Conservation (phyloP, 345 rosid genomes). For the Barbarea vulgaris region DNA sequence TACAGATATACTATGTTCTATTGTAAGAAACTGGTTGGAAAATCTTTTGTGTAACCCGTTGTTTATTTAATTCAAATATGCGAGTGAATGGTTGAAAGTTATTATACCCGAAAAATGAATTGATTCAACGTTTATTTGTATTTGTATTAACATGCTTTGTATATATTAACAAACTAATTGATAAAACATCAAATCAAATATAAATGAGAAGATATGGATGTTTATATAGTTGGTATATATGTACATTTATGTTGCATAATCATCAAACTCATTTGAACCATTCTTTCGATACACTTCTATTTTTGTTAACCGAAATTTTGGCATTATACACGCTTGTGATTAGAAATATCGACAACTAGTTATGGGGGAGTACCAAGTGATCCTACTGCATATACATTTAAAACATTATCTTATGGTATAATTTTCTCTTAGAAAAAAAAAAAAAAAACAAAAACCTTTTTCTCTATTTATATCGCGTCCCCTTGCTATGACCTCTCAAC, state of each 20-base stretch:
- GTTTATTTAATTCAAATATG: background rate
- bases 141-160: conserved; percentile 9
- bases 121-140: conserved; percentile 22
- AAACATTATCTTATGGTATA: background rate
- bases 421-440: background rate
- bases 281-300: background rate
- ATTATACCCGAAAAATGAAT: background rate
- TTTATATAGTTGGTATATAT: background rate
- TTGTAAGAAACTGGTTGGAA: background rate
- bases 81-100: background rate
- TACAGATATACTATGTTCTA: background rate
- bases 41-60: background rate
- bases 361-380: background rate
- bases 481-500: conserved; percentile 12
- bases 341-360: background rate
- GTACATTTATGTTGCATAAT: background rate
- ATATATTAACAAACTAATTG: background rate
- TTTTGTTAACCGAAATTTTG: background rate
- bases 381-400: background rate
- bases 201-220: background rate
- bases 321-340: conserved; percentile 32
- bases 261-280: conserved; percentile 7
- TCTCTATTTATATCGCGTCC: conserved; percentile 7
- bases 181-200: conserved; percentile 1
- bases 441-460: background rate